Evolutionary conservation across 306 rosid genomes (phyloP).

Genomic region (Spatholobus suberectus): DNA sequence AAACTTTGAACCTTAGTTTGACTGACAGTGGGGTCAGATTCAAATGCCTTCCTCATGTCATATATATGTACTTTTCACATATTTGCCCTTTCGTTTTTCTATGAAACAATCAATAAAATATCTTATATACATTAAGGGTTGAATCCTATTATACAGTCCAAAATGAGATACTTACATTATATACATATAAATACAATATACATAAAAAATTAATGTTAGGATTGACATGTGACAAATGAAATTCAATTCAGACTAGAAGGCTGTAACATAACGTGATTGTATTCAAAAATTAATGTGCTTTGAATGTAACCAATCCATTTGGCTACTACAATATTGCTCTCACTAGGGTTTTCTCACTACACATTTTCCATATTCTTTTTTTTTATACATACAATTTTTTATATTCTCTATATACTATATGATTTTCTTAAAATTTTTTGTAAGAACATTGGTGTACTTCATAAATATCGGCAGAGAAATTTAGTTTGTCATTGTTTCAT

Average conservation of each 20-base stretch:
- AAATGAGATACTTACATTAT: too few relatives aligned
- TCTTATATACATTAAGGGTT: too few relatives aligned
- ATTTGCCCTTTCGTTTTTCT: not conserved
- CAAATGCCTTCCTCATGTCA: slow-evolving; percentile 20
- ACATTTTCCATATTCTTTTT: not conserved
- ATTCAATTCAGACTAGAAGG: not conserved
- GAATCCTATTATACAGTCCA: too few relatives aligned
- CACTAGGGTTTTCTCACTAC: not conserved
- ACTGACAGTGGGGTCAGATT: slow-evolving; percentile 46
- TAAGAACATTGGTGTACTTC: not conserved
- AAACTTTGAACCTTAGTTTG: slow-evolving; percentile 40
- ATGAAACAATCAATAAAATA: not conserved
- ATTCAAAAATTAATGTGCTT: not conserved
- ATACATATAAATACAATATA: too few relatives aligned
- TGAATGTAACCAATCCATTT: not conserved
- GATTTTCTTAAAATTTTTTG: not conserved
- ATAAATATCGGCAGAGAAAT: not conserved
- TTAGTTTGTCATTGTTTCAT: not conserved
- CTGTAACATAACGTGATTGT: not conserved
- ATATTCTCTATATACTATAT: too few relatives aligned
- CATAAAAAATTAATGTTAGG: not conserved
- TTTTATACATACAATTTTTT: too few relatives aligned
- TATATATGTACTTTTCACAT: too few relatives aligned
- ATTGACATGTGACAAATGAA: not conserved
- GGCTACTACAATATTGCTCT: not conserved